Conservation (phyloP, 176 grass and related monocot species). For the Raddia distichophylla region DNA sequence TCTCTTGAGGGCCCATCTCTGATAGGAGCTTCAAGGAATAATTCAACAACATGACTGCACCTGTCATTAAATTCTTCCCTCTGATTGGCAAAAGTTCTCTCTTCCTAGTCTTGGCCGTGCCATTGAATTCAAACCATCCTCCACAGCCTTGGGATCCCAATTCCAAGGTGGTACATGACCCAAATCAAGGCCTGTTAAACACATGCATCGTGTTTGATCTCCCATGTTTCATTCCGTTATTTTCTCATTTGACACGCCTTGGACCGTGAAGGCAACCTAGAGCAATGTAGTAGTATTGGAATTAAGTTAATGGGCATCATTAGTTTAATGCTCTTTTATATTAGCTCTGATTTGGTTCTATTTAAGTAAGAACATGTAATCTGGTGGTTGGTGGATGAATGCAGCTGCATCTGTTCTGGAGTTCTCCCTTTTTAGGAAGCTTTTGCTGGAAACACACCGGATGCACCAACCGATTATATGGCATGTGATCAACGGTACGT, state of each 20-base stretch:
- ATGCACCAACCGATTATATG: no score
- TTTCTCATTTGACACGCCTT: slow-evolving; percentile 28
- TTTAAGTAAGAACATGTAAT: slow-evolving; percentile 34
- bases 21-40: slow-evolving; percentile 28
- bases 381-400: slow-evolving; percentile 40
- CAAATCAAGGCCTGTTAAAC: slow-evolving; percentile 25
- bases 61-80: slow-evolving; percentile 12
- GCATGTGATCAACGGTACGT: no score
- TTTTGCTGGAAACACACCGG: slow-evolving; percentile 27
- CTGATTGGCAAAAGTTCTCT: slow-evolving; percentile 21
- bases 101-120: slow-evolving; percentile 16
- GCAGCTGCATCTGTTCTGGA: slow-evolving; percentile 44
- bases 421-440: slow-evolving; percentile 45
- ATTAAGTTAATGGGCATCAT: slow-evolving; percentile 14
- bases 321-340: slow-evolving; percentile 20
- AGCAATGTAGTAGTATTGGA: slow-evolving; percentile 28
- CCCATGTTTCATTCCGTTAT: slow-evolving; percentile 43
- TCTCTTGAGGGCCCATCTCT: slow-evolving; percentile 23
- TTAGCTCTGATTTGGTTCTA: slow-evolving; percentile 41
- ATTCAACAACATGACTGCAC: slow-evolving; percentile 29
- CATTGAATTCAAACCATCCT: slow-evolving; percentile 33
- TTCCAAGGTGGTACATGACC: slow-evolving; percentile 28
- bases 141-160: slow-evolving; percentile 24
- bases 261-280: slow-evolving; percentile 1
- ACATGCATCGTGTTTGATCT: slow-evolving; percentile 46